Evolutionary conservation across 148 eudicot species (phyloP), one percentile per base, ranked within the genome.

Genomic region (Vaccinium darrowii): DNA sequence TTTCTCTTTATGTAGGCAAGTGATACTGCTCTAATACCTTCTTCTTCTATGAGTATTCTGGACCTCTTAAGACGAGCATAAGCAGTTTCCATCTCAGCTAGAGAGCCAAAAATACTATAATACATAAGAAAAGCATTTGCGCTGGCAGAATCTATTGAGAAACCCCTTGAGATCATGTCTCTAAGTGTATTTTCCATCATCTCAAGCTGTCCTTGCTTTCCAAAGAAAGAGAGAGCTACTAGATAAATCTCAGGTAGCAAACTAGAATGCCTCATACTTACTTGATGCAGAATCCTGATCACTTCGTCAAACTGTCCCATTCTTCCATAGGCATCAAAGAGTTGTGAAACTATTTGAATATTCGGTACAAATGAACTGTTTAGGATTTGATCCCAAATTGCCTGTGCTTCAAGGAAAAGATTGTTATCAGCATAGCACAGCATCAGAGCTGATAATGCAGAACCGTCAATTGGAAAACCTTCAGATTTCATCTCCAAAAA

Each of bases 141-240:
- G 21, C 92, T 91, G 5, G 84, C 76, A 60, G 96, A 94, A 94
- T 91, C 90, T 6, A 97, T 86, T 47, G 89, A 71, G 67, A 90
- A 92, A 2, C 95, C 95, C 92, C 84, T 87, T n/a, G 92, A 90
- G 77, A 85, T 91, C 98, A 97, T 95, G 74, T 97, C 92, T 53
- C 47, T 89, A 63, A 95, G 67, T 33, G 92, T 84, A 27, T 47
- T 63, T 81, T 97, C 98, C 99, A 95, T 93, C 81, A 84, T 39
- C 78, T 90, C 88, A 80, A 97, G 93, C 81, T 90, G 85, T 16
- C 96, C 99, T 72, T 71, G 86, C 82, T 85, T 90, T 33, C 99
- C 99, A 82, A 97, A 94, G 79, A 92, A 90, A 81, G 89, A 88
- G 77, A 94, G 84, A 78, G 93, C 89, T 39, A 82, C 86, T 50